Percentiles rank a stretch among this genome's conserved stretches.
Conservation (phyloP, 73 alveolate species). For the Tetrahymena thermophila region DNA sequence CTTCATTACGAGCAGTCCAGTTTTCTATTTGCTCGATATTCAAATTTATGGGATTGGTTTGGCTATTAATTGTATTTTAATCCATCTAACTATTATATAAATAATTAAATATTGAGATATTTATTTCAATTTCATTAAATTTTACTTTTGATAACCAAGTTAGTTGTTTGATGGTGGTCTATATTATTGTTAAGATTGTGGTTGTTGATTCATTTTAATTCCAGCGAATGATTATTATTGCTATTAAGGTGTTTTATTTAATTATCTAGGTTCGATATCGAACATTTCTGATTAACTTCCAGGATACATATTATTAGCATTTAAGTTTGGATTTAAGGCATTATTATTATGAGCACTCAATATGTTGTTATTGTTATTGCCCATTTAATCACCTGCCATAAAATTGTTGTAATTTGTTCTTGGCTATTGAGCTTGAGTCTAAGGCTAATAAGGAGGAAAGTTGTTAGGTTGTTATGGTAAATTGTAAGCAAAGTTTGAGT, state of each 20-base stretch:
- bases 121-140: not conserved
- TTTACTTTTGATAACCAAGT: not conserved
- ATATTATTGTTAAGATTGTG: not conserved
- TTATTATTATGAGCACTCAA: not conserved
- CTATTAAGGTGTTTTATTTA: not conserved
- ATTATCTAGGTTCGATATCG: not conserved
- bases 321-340: not conserved
- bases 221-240: not conserved
- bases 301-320: not conserved
- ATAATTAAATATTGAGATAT: not conserved
- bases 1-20: constrained; percentile 14
- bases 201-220: not conserved
- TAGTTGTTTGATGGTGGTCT: not conserved
- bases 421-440: not conserved
- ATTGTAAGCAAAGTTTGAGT: not conserved
- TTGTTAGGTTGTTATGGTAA: not conserved
- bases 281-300: not conserved
- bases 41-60: not conserved
- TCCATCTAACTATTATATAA: not conserved
- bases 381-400: not conserved
- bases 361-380: not conserved
- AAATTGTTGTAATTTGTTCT: not conserved
- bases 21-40: constrained; percentile 11
- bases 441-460: not conserved
- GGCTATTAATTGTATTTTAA: not conserved